These are phyloP conservation scores for Hyaloscypha bicolor DNA, from an alignment of 495 filamentous ascomycete species.

Conservation along the genomic window DNA sequence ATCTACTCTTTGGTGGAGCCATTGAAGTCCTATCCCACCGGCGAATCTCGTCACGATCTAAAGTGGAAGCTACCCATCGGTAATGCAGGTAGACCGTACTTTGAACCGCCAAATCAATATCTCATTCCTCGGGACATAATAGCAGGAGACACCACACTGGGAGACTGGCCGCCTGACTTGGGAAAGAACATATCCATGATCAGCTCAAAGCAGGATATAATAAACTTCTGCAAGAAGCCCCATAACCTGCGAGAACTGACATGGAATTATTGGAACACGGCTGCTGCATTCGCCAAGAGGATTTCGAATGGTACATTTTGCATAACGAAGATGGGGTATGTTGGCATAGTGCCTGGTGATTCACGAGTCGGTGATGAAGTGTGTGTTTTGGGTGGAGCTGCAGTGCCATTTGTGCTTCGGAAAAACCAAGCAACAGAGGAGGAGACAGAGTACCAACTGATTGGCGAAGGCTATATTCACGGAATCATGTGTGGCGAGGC, in stretches of 20 bases:
- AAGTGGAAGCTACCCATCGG: slow-evolving; percentile 7
- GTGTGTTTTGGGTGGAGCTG: slow-evolving; percentile 1
- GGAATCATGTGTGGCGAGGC: slow-evolving; percentile 27
- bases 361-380: slow-evolving; percentile 13
- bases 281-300: not conserved
- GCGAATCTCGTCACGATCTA: not conserved
- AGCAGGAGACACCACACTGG: not conserved
- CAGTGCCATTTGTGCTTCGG: slow-evolving; percentile 18
- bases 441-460: not conserved
- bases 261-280: slow-evolving; percentile 5
- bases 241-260: not conserved
- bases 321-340: slow-evolving; percentile 7
- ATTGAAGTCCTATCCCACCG: not conserved
- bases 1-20: not conserved
- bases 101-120: not conserved
- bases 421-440: not conserved
- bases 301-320: slow-evolving; percentile 6
- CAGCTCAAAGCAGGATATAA: not conserved
- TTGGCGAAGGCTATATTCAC: slow-evolving; percentile 30
- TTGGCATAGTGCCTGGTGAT: slow-evolving; percentile 6
- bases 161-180: not conserved
- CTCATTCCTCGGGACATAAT: too few relatives aligned
- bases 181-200: not conserved
- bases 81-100: not conserved
- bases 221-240: not conserved